phyloP scores from a whole-genome alignment of 148 eudicot species.

The Chenopodium formosanum region DNA sequence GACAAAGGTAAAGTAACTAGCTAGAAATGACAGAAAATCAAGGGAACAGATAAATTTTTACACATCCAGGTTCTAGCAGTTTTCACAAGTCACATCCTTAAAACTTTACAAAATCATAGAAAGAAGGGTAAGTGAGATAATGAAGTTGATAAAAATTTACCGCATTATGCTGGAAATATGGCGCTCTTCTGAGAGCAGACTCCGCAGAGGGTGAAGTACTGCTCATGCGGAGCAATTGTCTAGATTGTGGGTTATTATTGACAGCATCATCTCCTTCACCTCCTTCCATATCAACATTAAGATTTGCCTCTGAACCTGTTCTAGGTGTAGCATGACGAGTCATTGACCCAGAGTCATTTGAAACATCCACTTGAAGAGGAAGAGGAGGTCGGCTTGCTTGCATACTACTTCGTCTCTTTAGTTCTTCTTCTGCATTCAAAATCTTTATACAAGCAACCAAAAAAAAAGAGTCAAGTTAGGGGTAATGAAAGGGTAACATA shows the following conservation, averaged over 20 bases:
- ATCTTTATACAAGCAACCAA: constrained; percentile 47
- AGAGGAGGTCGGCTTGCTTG: constrained; percentile 57
- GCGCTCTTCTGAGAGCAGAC: constrained; percentile 67
- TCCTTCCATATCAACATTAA: constrained; percentile 47
- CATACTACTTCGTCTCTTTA: constrained; percentile 63
- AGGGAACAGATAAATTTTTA: not conserved
- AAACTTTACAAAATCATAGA: not conserved
- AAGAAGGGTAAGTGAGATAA: not conserved
- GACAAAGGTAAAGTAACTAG: not conserved
- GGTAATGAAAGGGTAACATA: constrained; percentile 1
- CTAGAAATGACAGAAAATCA: not conserved
- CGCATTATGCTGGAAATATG: constrained; percentile 47
- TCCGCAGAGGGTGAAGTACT: constrained; percentile 89
- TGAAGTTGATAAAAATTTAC: constrained; percentile 34
- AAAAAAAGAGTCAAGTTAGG: constrained; percentile 10
- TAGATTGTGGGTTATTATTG: constrained; percentile 52
- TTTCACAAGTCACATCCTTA: not conserved
- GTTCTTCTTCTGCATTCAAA: constrained; percentile 87
- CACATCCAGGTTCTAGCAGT: not conserved
- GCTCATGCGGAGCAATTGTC: constrained; percentile 61
- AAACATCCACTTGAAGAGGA: constrained; percentile 73
- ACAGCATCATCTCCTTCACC: constrained; percentile 60
- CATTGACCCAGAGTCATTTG: constrained; percentile 84
- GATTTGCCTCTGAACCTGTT: constrained; percentile 62
- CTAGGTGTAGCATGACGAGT: constrained; percentile 72